phyloP scores from a whole-genome alignment of 768 basidiomycete genomes.

The Boletus rufocinnamomeus region DNA sequence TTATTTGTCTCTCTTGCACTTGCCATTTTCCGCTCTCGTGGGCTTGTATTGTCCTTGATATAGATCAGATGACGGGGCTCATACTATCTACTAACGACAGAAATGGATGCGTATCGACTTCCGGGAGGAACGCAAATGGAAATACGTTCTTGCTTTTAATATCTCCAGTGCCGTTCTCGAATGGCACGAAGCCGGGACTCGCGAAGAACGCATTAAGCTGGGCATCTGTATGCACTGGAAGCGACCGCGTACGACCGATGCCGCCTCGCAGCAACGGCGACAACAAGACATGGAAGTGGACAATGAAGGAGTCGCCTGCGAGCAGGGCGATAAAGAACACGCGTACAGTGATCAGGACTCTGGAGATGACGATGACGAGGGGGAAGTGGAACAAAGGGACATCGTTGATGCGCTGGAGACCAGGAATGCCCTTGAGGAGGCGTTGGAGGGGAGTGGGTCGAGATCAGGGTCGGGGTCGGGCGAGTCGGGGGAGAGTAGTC shows the following conservation, averaged over 20 bases:
- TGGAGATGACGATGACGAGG: slow-evolving; percentile 60
- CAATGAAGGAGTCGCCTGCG: slow-evolving; percentile 15
- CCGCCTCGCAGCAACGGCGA: slow-evolving; percentile 34
- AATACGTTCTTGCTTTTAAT: slow-evolving; percentile 79
- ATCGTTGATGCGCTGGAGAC: slow-evolving; percentile 65
- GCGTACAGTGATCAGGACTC: slow-evolving; percentile 42
- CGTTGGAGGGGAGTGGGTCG: slow-evolving; percentile 43
- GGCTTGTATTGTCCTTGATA: background rate
- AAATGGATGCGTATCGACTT: slow-evolving; percentile 98
- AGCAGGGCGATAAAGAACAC: slow-evolving; percentile 27
- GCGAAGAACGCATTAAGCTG: slow-evolving; percentile 59
- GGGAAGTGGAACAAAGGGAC: slow-evolving; percentile 54
- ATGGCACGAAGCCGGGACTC: slow-evolving; percentile 78
- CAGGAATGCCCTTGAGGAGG: slow-evolving; percentile 55
- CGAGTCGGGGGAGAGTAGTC: slow-evolving; percentile 39
- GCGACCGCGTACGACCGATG: slow-evolving; percentile 40
- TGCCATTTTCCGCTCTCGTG: background rate
- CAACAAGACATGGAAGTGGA: slow-evolving; percentile 37
- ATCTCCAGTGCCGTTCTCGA: slow-evolving; percentile 81
- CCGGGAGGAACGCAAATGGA: slow-evolving; percentile 93
- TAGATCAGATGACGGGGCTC: slow-evolving; percentile 6
- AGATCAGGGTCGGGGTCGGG: slow-evolving; percentile 30
- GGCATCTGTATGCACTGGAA: slow-evolving; percentile 74
- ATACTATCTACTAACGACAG: slow-evolving; percentile 41
- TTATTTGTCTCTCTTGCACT: slow-evolving; percentile 1